Evolutionary conservation across 108 stramenopile species (phyloP).

Genomic region (Pseudonitzschia multiseries): DNA sequence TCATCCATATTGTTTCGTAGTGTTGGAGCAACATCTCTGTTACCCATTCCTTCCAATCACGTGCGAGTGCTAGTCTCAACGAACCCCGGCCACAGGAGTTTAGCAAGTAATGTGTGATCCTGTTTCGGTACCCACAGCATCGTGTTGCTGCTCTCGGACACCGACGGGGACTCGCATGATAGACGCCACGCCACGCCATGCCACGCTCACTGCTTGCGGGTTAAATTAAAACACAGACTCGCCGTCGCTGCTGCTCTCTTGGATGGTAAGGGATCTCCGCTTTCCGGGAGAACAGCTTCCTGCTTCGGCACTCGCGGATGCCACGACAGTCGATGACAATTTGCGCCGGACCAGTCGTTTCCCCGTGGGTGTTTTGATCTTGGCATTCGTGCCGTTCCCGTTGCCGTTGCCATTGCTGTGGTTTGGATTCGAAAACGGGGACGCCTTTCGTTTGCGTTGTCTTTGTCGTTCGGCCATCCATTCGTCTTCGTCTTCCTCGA

Average conservation of each 20-base stretch:
- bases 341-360: conserved; percentile 19
- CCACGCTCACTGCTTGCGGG: too few relatives aligned
- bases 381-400: conserved; percentile 5
- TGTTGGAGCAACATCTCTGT: too few relatives aligned
- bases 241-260: neutral
- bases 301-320: neutral
- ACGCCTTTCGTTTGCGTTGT: conserved; percentile 1
- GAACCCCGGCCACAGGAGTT: too few relatives aligned
- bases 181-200: too few relatives aligned
- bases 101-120: too few relatives aligned
- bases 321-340: neutral
- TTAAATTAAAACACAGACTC: neutral
- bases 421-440: neutral
- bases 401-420: neutral
- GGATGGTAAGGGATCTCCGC: neutral
- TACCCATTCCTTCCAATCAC: too few relatives aligned
- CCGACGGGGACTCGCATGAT: too few relatives aligned
- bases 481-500: conserved; percentile 36
- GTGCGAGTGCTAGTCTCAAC: too few relatives aligned
- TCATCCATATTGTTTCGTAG: too few relatives aligned
- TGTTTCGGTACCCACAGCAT: too few relatives aligned
- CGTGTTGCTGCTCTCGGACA: too few relatives aligned
- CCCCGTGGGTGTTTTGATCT: conserved; percentile 7
- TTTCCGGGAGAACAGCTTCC: neutral
- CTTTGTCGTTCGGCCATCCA: conserved; percentile 19